phyloP scores from a whole-genome alignment of 1,284 basidiomycete species.

The Wallemia hederae region DNA sequence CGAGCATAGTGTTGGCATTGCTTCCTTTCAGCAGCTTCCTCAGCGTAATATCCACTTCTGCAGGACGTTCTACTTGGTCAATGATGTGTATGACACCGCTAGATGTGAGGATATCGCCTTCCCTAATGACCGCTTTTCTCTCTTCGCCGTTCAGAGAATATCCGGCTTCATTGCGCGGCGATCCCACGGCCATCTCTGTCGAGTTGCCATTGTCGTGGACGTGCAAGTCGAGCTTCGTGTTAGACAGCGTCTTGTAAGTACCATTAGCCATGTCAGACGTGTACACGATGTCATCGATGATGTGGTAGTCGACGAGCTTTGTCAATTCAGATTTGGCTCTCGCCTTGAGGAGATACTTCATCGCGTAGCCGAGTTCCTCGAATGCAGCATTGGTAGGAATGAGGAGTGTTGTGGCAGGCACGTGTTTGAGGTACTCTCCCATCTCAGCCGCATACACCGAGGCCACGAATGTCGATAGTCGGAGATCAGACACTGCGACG shows the following conservation, averaged over 20 bases:
- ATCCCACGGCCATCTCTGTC: not conserved
- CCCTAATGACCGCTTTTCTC: slow-evolving; percentile 12
- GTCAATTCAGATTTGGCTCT: slow-evolving; percentile 48
- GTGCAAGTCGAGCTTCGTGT: not conserved
- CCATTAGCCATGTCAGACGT: slow-evolving; percentile 29
- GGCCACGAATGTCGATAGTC: slow-evolving; percentile 66
- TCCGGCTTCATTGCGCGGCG: slow-evolving; percentile 4
- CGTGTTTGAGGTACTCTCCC: slow-evolving; percentile 33
- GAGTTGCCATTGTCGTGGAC: not conserved
- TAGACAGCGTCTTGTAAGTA: slow-evolving; percentile 20
- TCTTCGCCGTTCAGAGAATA: slow-evolving; percentile 13
- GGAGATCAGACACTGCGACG: slow-evolving; percentile 49
- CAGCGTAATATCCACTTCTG: slow-evolving; percentile 54
- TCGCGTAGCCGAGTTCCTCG: slow-evolving; percentile 57
- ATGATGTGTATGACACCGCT: slow-evolving; percentile 81
- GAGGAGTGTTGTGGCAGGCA: slow-evolving; percentile 48
- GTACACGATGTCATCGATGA: slow-evolving; percentile 49
- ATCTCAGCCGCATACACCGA: slow-evolving; percentile 58
- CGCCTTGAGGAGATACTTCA: slow-evolving; percentile 43
- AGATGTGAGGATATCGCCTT: slow-evolving; percentile 37
- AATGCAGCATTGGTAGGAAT: slow-evolving; percentile 74
- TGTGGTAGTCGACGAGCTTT: slow-evolving; percentile 57
- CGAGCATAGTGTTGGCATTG: slow-evolving; percentile 48
- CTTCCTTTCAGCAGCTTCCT: slow-evolving; percentile 72
- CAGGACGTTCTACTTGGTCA: slow-evolving; percentile 54